Evolutionary conservation across 192 early-diverging fungal genomes (phyloP).

Genomic region (Coemansia sp.): DNA sequence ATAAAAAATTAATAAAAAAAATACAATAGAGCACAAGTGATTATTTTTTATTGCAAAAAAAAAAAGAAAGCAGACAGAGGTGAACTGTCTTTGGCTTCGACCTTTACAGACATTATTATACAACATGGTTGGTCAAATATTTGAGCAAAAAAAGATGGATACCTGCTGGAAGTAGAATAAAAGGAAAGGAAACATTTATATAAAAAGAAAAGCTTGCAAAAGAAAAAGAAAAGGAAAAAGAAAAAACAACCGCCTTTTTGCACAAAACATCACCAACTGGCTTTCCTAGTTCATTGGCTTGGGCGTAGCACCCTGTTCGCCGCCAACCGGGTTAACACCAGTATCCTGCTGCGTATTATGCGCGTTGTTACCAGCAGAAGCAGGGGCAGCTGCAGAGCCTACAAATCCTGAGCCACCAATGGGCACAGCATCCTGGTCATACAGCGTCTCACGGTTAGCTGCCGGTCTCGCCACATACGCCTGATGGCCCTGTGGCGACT

Average conservation of each 20-base stretch:
- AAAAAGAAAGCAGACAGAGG: neutral
- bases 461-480: neutral
- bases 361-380: neutral
- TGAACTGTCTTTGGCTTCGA: too few relatives aligned
- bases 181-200: too few relatives aligned
- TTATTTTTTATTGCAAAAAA: neutral
- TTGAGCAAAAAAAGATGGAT: neutral
- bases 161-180: neutral
- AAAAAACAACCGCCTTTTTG: too few relatives aligned
- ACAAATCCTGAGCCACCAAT: conserved; percentile 5
- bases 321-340: too few relatives aligned
- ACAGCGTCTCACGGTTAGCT: conserved; percentile 35
- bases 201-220: too few relatives aligned
- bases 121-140: too few relatives aligned
- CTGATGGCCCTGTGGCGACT: conserved; percentile 6
- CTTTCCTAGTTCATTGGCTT: too few relatives aligned
- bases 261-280: too few relatives aligned
- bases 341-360: too few relatives aligned
- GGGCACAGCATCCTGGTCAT: conserved; percentile 36
- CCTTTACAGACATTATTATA: too few relatives aligned
- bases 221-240: too few relatives aligned
- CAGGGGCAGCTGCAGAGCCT: neutral
- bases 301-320: too few relatives aligned
- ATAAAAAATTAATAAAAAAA: conserved; percentile 2
- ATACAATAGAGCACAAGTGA: neutral